phyloP scores from a whole-genome alignment of 1,139 yeast genomes.

The Lizanozyma gosingica region DNA sequence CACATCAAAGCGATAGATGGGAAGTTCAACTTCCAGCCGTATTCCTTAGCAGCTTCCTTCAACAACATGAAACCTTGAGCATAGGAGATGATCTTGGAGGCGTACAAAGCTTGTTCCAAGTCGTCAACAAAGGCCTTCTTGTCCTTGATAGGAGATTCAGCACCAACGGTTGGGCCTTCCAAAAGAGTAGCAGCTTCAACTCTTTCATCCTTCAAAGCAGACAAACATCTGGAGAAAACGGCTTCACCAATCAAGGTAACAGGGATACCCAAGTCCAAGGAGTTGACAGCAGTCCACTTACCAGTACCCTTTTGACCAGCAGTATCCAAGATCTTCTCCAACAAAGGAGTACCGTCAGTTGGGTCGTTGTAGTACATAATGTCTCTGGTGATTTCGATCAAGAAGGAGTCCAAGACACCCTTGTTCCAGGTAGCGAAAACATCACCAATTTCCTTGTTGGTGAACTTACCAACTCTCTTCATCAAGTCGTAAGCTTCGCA shows the following conservation, averaged over 20 bases:
- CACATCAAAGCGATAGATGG: constrained; percentile 99
- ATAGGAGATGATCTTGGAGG: constrained; percentile 96
- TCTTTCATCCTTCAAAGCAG: constrained; percentile 90
- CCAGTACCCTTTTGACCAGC: constrained; percentile 99
- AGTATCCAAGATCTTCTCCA: constrained; percentile 91
- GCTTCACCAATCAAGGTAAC: constrained; percentile 98
- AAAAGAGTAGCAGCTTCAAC: constrained; percentile 70
- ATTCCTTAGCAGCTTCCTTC: constrained; percentile 96
- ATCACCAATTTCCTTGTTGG: constrained; percentile 88
- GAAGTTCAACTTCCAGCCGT: constrained; percentile 95
- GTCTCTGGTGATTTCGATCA: constrained; percentile 94
- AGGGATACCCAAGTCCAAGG: constrained; percentile 96
- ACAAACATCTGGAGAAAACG: constrained; percentile 91
- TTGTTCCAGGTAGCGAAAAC: constrained; percentile 92
- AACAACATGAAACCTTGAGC: constrained; percentile 99
- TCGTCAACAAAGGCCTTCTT: constrained; percentile 80
- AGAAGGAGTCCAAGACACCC: constrained; percentile 96
- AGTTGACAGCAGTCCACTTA: constrained; percentile 99
- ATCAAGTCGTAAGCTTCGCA: constrained; percentile 95
- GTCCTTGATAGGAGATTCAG: constrained; percentile 55
- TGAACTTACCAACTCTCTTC: constrained; percentile 89
- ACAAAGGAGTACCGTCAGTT: constrained; percentile 82
- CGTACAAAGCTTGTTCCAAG: constrained; percentile 96
- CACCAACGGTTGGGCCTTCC: constrained; percentile 63
- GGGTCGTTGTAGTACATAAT: constrained; percentile 81